Evolutionary conservation across 1,284 basidiomycete genomes (phyloP).

Genomic region (Ceratorhiza oryzae-sativae): DNA sequence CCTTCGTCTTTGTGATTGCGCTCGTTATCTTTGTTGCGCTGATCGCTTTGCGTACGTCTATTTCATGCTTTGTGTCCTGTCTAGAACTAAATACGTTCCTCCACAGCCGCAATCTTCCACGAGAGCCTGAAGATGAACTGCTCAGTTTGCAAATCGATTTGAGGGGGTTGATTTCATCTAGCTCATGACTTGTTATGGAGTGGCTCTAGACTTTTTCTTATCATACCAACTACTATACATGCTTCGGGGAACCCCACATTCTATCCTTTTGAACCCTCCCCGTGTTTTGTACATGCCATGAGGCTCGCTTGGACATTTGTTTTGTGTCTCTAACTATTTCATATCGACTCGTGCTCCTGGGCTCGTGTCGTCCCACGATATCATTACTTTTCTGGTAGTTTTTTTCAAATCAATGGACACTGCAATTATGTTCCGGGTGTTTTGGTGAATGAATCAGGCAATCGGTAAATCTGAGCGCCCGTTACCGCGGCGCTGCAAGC

Average conservation of each 20-base stretch:
- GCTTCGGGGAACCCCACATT: conserved; percentile 18
- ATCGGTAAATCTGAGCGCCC: background rate
- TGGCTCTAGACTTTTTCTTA: conserved; percentile 32
- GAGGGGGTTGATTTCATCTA: conserved; percentile 47
- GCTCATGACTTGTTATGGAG: conserved; percentile 18
- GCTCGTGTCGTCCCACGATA: conserved; percentile 11
- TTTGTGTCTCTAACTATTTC: conserved; percentile 30
- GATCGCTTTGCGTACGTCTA: conserved; percentile 72
- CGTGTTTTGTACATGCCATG: conserved; percentile 23
- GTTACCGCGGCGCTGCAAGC: background rate
- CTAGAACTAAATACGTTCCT: conserved; percentile 30
- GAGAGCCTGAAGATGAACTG: conserved; percentile 65
- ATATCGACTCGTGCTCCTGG: conserved; percentile 3
- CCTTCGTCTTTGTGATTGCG: conserved; percentile 79
- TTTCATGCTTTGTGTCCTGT: conserved; percentile 1
- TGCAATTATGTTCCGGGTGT: conserved; percentile 5
- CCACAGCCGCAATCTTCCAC: conserved; percentile 66
- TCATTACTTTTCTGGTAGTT: conserved; percentile 13
- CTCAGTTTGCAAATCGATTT: conserved; percentile 71
- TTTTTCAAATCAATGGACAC: conserved; percentile 38
- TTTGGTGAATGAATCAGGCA: background rate
- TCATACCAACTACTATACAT: conserved; percentile 33
- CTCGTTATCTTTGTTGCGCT: conserved; percentile 80
- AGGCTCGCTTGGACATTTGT: conserved; percentile 33
- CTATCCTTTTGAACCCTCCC: conserved; percentile 25